Conservation (phyloP, 2,329 filamentous ascomycete genomes). For the Penicillium sp. region DNA sequence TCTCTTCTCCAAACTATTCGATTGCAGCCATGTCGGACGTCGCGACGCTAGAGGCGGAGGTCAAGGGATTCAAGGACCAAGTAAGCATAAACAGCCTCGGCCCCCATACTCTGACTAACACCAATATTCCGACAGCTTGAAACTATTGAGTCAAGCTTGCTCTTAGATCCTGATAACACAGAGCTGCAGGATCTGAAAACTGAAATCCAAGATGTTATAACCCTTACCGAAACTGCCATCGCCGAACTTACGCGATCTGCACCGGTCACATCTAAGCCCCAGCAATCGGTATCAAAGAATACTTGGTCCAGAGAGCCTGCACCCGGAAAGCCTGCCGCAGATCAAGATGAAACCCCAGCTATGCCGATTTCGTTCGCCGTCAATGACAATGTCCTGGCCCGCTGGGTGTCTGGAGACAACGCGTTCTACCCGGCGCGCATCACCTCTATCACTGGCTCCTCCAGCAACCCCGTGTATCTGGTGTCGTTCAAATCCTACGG, state of each 20-base stretch:
- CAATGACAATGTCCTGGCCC: slow-evolving; percentile 86
- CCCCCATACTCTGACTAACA: background rate
- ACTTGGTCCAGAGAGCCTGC: slow-evolving; percentile 76
- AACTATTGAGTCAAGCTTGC: slow-evolving; percentile 71
- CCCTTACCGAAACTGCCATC: slow-evolving; percentile 74
- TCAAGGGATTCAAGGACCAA: slow-evolving; percentile 62
- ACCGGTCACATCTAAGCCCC: slow-evolving; percentile 45
- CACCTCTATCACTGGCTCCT: slow-evolving; percentile 88
- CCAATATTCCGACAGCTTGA: slow-evolving; percentile 61
- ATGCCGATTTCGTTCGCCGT: slow-evolving; percentile 67
- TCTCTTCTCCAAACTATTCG: too few relatives aligned
- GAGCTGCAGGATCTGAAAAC: slow-evolving; percentile 74
- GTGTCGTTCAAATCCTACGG: slow-evolving; percentile 91
- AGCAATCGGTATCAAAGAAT: slow-evolving; percentile 58
- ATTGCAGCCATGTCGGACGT: slow-evolving; percentile 42
- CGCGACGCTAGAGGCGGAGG: slow-evolving; percentile 47
- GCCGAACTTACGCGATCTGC: slow-evolving; percentile 69
- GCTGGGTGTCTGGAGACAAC: slow-evolving; percentile 87
- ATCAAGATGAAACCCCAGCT: slow-evolving; percentile 51
- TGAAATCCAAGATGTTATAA: slow-evolving; percentile 80
- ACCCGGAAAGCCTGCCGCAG: slow-evolving; percentile 46
- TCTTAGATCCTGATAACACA: slow-evolving; percentile 75
- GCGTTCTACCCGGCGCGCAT: slow-evolving; percentile 90
- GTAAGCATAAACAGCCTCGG: slow-evolving; percentile 32
- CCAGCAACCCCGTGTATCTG: slow-evolving; percentile 85